Evolutionary conservation across 2,329 filamentous ascomycete genomes (phyloP), one percentile per base, ranked within the genome.

Genomic region (Claviceps arundinis): DNA sequence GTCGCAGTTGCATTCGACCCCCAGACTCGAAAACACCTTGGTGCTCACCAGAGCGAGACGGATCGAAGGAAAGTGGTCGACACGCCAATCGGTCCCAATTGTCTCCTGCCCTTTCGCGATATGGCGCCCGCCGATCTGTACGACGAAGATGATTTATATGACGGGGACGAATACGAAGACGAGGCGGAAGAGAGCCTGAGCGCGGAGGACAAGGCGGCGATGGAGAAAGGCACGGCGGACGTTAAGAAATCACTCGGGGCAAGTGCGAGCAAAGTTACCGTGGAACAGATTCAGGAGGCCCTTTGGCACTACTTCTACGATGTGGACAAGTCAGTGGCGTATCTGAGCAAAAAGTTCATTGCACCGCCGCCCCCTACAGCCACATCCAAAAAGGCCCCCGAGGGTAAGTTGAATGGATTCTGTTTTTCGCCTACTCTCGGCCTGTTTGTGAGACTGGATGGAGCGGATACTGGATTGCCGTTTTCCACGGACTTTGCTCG

Each of bases 231-330:
- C 49, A 88, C 84, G 1, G 72, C 75, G 41, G 75, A 83, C 57
- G 85, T 94, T 38, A 76, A 80, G 54, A 73, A 74, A 55, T 75
- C 77, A 8, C 72, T 95, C n/a, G 84, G 81, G 6, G 66, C 70
- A 9, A 73, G 79, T 55, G 72, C 75, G 37, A 70, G 70, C 57
- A 81, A 78, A 55, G 74, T 84, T 59, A 77, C 74, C 38, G 70
- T 66, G 46, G 66, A 62, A 40, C 85, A 95, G 63, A 91, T 96
- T 56, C 82, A 95, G 65, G 91, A 97, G 55, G 80, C 90, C 0
- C 69, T 98, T 16, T 97, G 89, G 89, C 82, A 98, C 68, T 96
- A 96, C 68, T 97, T 91, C 66, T 97, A 90, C 65, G 90, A 98
- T 61, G 75, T 95, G 34, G 85, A 82, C 53, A 95, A 95, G 68